Evolutionary conservation across 176 grass and related monocot species (phyloP), one percentile per base, ranked within the genome.

Genomic region (Raddia guianensis): DNA sequence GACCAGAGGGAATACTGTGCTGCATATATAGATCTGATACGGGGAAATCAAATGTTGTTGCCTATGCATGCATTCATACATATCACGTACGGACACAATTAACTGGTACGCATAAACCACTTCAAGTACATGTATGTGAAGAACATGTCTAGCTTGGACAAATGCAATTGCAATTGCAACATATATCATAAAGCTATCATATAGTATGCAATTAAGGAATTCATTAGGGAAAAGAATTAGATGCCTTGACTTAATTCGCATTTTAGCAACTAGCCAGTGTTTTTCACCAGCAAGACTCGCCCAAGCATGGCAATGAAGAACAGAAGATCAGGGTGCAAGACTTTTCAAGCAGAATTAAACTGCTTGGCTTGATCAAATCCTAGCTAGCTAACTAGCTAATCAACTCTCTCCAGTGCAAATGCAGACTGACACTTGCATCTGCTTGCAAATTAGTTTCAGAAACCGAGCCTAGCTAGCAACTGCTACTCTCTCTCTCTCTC

Each of bases 401-500:
- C 1, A 52, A 34, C 48, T 72, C 19, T 12, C 5, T 32, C 5
- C 6, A 34, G 10, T 71, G 13, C 59, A 33, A 62, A 11, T 62
- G 5, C 27, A 63, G 60, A 55, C 65, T 51, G 79, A 85, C 75
- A 79, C 68, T 9, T 48, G 71, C 70, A 56, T 14, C 71, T 63
- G 2, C 45, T 72, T 19, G 67, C 68, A 66, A 37, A 73, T 66
- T 56, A 66, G 66, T 66, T 19, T 66, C 84, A 49, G 75, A 75
- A 80, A 61, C 62, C 76, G 73, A 80, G 49, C 68, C 74, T 75
- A 66, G 60, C 80, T 71, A 77, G 53, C 73, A 15, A 49, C 66
- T 72, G 68, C 83, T 71, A 2, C 74, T 85, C 82, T 62, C 74
- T 78, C 74, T 78, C 68, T 72, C 7, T 51, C 46, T 12, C 43